These are phyloP conservation scores for Plantago coronopus DNA, from an alignment of 305 asterid genomes.

Conservation along the genomic window DNA sequence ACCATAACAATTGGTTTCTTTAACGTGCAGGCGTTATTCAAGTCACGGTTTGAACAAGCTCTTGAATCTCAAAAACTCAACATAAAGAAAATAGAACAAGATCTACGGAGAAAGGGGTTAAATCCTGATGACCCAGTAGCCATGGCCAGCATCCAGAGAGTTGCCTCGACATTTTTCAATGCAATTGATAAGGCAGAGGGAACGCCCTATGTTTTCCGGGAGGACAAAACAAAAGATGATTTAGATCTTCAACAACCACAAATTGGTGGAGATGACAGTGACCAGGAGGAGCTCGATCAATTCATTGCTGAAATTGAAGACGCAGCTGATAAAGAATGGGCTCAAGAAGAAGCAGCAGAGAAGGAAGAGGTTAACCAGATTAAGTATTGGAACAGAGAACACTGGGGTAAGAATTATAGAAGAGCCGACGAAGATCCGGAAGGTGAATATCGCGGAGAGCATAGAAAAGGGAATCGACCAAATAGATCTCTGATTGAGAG, in stretches of 20 bases:
- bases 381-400: slow-evolving; percentile 73
- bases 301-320: slow-evolving; percentile 95
- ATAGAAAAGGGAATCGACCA: slow-evolving; percentile 28
- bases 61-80: slow-evolving; percentile 90
- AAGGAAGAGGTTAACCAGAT: slow-evolving; percentile 59
- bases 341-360: slow-evolving; percentile 84
- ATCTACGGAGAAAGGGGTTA: slow-evolving; percentile 78
- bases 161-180: slow-evolving; percentile 91
- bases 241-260: slow-evolving; percentile 35
- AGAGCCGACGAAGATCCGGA: slow-evolving; percentile 37
- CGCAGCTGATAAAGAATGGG: slow-evolving; percentile 97
- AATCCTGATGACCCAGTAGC: slow-evolving; percentile 96
- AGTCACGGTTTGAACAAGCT: slow-evolving; percentile 94
- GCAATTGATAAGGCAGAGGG: slow-evolving; percentile 89
- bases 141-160: slow-evolving; percentile 96
- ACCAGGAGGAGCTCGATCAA: slow-evolving; percentile 90
- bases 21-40: slow-evolving; percentile 69
- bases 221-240: slow-evolving; percentile 34
- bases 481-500: slow-evolving; percentile 21
- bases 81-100: slow-evolving; percentile 87
- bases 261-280: slow-evolving; percentile 71
- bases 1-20: slow-evolving; percentile 14
- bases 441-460: slow-evolving; percentile 29
- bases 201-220: slow-evolving; percentile 79
- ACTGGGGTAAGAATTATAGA: slow-evolving; percentile 48